Evolutionary conservation across 2,329 filamentous ascomycete genomes (phyloP).

Genomic region (Madurella fahalii): DNA sequence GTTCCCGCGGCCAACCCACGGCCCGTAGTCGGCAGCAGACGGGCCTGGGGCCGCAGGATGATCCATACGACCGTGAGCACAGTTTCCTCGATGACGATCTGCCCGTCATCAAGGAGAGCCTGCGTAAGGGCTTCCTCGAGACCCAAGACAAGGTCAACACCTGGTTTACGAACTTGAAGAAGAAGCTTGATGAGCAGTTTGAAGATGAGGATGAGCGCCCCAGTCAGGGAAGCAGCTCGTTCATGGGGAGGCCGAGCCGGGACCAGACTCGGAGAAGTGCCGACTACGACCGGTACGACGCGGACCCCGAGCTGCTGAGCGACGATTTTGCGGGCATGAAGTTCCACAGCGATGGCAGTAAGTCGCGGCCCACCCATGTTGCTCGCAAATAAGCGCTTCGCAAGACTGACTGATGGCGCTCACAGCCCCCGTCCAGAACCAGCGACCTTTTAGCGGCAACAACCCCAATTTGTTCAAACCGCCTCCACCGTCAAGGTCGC

Average conservation of each 20-base stretch:
- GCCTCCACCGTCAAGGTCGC: constrained; percentile 49
- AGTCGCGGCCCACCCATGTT: constrained; percentile 29
- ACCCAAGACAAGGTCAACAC: constrained; percentile 90
- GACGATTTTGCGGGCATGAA: constrained; percentile 80
- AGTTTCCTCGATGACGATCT: constrained; percentile 97
- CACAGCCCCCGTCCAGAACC: constrained; percentile 49
- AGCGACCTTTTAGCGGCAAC: constrained; percentile 54
- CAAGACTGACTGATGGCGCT: constrained; percentile 22
- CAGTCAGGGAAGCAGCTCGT: constrained; percentile 32
- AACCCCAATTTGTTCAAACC: constrained; percentile 81
- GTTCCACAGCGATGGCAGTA: constrained; percentile 59
- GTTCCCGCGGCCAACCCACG: constrained; percentile 16
- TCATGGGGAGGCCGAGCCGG: constrained; percentile 50
- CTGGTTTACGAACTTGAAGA: constrained; percentile 89
- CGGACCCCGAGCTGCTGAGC: constrained; percentile 82
- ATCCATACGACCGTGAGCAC: constrained; percentile 65
- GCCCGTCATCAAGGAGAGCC: constrained; percentile 85
- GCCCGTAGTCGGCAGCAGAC: constrained; percentile 45
- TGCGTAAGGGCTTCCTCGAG: constrained; percentile 90
- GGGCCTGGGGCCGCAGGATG: constrained; percentile 49
- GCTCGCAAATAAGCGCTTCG: not conserved
- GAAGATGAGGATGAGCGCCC: constrained; percentile 59
- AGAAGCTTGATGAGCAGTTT: constrained; percentile 87
- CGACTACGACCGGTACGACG: constrained; percentile 90
- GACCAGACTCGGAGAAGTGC: constrained; percentile 68